phyloP scores from a whole-genome alignment of 2,329 filamentous ascomycete genomes.

The Hysterium pulicare region DNA sequence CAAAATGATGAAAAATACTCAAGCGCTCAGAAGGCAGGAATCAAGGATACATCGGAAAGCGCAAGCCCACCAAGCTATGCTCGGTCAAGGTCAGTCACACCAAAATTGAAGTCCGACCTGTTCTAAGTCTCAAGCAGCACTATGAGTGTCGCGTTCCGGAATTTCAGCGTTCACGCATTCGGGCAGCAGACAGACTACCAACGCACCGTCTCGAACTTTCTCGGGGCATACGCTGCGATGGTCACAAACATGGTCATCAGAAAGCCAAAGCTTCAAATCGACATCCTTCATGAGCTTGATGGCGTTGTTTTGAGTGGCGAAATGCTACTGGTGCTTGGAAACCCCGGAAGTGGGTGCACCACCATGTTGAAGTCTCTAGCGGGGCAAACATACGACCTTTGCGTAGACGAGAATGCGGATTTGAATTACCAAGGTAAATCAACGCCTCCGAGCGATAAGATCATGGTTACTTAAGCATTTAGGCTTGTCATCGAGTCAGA shows the following conservation, averaged over 20 bases:
- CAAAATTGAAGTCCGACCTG: too few species aligned
- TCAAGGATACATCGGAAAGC: too few species aligned
- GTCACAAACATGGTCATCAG: background rate
- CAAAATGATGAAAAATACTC: too few species aligned
- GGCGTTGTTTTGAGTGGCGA: conserved; percentile 46
- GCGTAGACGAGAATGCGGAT: background rate
- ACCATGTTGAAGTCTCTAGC: conserved; percentile 58
- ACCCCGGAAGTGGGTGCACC: conserved; percentile 53
- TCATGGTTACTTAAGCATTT: background rate
- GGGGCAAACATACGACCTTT: conserved; percentile 47
- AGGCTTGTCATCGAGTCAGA: background rate
- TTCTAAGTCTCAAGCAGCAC: too few species aligned
- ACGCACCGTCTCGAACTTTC: background rate
- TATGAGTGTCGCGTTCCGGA: background rate
- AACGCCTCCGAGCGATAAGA: too few species aligned
- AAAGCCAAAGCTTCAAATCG: conserved; percentile 10
- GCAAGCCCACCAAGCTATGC: too few species aligned
- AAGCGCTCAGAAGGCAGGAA: too few species aligned
- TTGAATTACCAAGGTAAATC: too few species aligned
- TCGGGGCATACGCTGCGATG: background rate
- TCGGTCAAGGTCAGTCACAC: too few species aligned
- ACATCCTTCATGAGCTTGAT: conserved; percentile 49
- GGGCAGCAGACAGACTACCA: background rate
- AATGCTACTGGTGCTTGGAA: conserved; percentile 36
- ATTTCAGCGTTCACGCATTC: background rate